Conservation (phyloP, 2,329 filamentous ascomycete species). For the Iodosphaeria phyllophila region DNA sequence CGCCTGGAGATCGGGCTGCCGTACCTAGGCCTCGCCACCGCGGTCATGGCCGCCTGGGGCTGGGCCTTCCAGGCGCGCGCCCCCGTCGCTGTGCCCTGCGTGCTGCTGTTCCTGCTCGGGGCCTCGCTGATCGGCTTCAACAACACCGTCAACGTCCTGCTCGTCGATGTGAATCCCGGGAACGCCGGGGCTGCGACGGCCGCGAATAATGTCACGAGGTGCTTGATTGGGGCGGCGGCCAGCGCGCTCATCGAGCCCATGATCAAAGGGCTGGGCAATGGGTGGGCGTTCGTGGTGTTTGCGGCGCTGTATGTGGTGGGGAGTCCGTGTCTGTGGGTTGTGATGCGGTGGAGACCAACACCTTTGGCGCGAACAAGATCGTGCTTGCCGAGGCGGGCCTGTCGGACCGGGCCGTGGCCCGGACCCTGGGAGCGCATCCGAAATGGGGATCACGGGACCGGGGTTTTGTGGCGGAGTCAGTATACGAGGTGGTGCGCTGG, state of each 20-base stretch:
- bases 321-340: slow-evolving; percentile 14
- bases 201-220: slow-evolving; percentile 24
- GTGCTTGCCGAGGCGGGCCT: no score
- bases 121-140: slow-evolving; percentile 20
- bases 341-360: no score
- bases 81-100: slow-evolving; percentile 15
- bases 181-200: slow-evolving; percentile 23
- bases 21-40: slow-evolving; percentile 23
- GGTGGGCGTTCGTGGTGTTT: slow-evolving; percentile 21
- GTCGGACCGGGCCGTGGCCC: no score
- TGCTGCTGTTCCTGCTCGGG: slow-evolving; percentile 18
- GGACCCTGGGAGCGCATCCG: no score
- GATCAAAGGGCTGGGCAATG: slow-evolving; percentile 20
- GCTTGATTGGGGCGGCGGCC: slow-evolving; percentile 21
- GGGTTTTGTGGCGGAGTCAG: no score
- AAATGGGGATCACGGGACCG: no score
- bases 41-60: slow-evolving; percentile 17
- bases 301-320: slow-evolving; percentile 12
- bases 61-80: slow-evolving; percentile 15
- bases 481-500: no score
- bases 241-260: slow-evolving; percentile 22
- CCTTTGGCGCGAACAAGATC: no score
- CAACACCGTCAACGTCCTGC: slow-evolving; percentile 20
- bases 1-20: slow-evolving; percentile 17
- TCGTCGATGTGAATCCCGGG: slow-evolving; percentile 24